These are phyloP conservation scores for Pugionium cornutum DNA, from an alignment of 345 rosid species.

Conservation along the genomic window DNA sequence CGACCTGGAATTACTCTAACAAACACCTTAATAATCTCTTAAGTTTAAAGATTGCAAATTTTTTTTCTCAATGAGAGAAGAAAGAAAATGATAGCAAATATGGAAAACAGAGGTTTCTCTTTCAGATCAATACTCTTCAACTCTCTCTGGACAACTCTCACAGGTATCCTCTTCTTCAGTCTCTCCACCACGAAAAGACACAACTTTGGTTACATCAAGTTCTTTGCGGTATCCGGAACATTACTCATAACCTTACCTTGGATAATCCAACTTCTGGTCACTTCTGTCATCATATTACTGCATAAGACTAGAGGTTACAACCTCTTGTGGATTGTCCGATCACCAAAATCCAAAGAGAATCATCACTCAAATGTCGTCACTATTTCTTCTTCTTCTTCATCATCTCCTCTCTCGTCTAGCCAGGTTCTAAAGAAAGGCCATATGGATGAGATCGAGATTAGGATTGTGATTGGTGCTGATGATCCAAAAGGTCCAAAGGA, in stretches of 20 bases:
- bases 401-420: constrained; percentile 35
- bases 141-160: constrained; percentile 39
- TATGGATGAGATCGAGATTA: constrained; percentile 33
- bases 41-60: background rate
- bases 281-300: constrained; percentile 23
- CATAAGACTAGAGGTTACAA: constrained; percentile 34
- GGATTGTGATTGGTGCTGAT: constrained; percentile 35
- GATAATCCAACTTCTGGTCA: constrained; percentile 36
- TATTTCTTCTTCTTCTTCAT: constrained; percentile 23
- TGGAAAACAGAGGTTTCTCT: constrained; percentile 27
- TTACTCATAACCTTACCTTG: constrained; percentile 37
- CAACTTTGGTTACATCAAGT: constrained; percentile 31
- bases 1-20: constrained; percentile 27
- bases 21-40: background rate
- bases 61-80: constrained; percentile 1
- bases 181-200: constrained; percentile 28
- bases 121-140: constrained; percentile 23
- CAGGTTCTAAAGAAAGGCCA: constrained; percentile 32
- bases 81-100: constrained; percentile 14
- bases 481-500: constrained; percentile 25
- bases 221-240: constrained; percentile 33
- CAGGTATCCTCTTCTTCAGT: constrained; percentile 35
- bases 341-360: constrained; percentile 30
- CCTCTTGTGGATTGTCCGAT: constrained; percentile 34
- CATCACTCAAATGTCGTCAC: constrained; percentile 13